Evolutionary conservation across 1,139 yeast species (phyloP), one percentile per base, ranked within the genome.

Genomic region (Neolecta irregularis): DNA sequence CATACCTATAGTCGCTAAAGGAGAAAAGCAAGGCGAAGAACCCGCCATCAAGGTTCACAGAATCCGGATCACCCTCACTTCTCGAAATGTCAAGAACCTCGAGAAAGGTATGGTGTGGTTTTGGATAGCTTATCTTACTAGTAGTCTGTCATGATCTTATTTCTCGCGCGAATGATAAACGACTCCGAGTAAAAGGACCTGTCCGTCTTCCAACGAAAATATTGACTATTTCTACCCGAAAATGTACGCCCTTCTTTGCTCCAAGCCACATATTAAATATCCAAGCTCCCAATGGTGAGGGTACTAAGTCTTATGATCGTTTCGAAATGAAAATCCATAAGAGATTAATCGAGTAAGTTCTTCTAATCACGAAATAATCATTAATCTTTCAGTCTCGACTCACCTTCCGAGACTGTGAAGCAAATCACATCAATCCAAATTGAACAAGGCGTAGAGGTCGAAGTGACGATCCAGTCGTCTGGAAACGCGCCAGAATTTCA

Each of bases 301-400:
- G 99, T 85, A 88, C 98, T 58, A 88, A 91, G 85, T 91, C 99
- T 58, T 91, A 95, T 95, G 99, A 91, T 65, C 70, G 92, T 58
- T 91, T 75, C 67, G 98, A 91, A 74, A 80, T 91, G 93, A 83
- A 96, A 77, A 83, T 91, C 73, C 98, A 91, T 94, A 91, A 91
- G 91, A 85, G 99, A 71, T 77, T 81, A 65, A 81, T 88, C 60
- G 95, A 88, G 46, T 43, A 41, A 25, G 46, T 39, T 7, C 15
- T 4, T n/a, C 6, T 4, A 13, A 12, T 22, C 15, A 18, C 24
- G 5, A 24, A n/a, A 2, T 37, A n/a, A 15, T 23, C n/a, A 9
- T 31, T 18, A 32, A 19, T 9, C 17, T 5, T 26, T 11, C 21
- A 43, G 46, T 72, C 74, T 91, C 66, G 91, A 80, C 70, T 93